Evolutionary conservation across 441 rosid genomes (phyloP), one percentile per base, ranked within the genome.

Genomic region (Bruguiera hainesii): DNA sequence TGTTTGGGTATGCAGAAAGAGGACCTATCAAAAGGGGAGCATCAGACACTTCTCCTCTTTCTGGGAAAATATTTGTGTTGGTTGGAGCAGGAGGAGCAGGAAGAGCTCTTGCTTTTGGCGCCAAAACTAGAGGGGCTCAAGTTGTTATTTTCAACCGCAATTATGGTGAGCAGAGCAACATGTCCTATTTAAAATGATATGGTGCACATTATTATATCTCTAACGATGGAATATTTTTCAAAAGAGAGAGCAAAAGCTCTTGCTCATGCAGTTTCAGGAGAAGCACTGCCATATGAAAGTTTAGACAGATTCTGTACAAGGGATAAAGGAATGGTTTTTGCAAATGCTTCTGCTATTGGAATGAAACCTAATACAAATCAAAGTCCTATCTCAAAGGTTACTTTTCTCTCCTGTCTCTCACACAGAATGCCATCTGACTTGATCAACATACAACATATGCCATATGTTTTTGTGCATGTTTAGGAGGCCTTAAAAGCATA

Each of bases 21-120:
- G 59, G 15, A 31, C 63, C 23, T 28, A 67, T 28, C 69, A 60
- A 68, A 7, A 66, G 60, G n/a, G 65, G 57, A 56, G 39, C 62
- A 60, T 71, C 73, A 46, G 60, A n/a, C 6, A 19, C 29, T 53
- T 70, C 81, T 28, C 70, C 80, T 18, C 39, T 83, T 55, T 53
- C 70, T 3, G 88, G 88, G 67, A 83, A 72, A 72, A 67, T 66
- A 61, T 85, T 85, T 61, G 84, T 85, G 52, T 61, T 81, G 23
- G 83, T 73, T 61, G 90, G 90, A 5, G 90, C 86, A 37, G 88
- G 88, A 33, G 88, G 88, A 26, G 90, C 88, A 11, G 88, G 86
- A 63, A 73, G 87, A 80, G 87, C 90, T 39, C 74, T 83, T 55
- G 90, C 86, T 13, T 80, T 83, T 30, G 88, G 86, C 53, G 90